A percentile compares a stretch with the other conserved stretches of the same genome.
phyloP scores from a whole-genome alignment of 495 filamentous ascomycete genomes.

The Pyronema domesticum region DNA sequence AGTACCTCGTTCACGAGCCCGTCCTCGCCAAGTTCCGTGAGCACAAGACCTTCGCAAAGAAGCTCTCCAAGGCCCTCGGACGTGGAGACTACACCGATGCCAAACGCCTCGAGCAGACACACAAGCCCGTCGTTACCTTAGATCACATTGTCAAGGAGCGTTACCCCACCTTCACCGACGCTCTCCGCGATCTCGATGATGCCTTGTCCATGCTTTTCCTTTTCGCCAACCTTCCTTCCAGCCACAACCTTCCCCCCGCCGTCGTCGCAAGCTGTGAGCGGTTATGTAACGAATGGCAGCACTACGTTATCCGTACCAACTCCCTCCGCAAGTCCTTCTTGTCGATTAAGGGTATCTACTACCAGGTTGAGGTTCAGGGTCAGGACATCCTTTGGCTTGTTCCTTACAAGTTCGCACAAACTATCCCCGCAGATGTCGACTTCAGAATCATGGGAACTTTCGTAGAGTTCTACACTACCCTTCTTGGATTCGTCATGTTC shows the following conservation, averaged over 20 bases:
- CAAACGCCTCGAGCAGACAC: slow-evolving; percentile 40
- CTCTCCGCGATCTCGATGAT: slow-evolving; percentile 87
- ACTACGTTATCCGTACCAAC: slow-evolving; percentile 83
- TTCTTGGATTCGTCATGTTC: slow-evolving; percentile 91
- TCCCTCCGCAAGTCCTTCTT: slow-evolving; percentile 87
- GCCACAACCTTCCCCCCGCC: slow-evolving; percentile 69
- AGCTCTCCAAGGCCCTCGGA: slow-evolving; percentile 79
- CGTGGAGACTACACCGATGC: slow-evolving; percentile 82
- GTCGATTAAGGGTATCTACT: slow-evolving; percentile 98
- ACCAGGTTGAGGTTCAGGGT: slow-evolving; percentile 95
- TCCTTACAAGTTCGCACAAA: slow-evolving; percentile 90
- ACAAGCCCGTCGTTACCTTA: slow-evolving; percentile 67
- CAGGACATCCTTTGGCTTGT: slow-evolving; percentile 96
- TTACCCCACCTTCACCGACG: slow-evolving; percentile 93
- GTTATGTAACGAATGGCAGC: slow-evolving; percentile 83
- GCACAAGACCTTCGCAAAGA: slow-evolving; percentile 89
- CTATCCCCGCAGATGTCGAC: slow-evolving; percentile 80
- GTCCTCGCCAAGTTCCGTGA: slow-evolving; percentile 91
- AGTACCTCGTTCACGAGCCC: slow-evolving; percentile 92
- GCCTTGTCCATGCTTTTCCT: slow-evolving; percentile 92
- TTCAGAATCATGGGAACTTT: slow-evolving; percentile 99
- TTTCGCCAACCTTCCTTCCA: slow-evolving; percentile 89
- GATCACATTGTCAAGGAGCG: slow-evolving; percentile 96
- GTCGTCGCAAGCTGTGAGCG: slow-evolving; percentile 85
- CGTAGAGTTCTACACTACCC: slow-evolving; percentile 93